Evolutionary conservation across 345 rosid species (phyloP), one percentile per base, ranked within the genome.

Genomic region (Lumnitzera littorea): DNA sequence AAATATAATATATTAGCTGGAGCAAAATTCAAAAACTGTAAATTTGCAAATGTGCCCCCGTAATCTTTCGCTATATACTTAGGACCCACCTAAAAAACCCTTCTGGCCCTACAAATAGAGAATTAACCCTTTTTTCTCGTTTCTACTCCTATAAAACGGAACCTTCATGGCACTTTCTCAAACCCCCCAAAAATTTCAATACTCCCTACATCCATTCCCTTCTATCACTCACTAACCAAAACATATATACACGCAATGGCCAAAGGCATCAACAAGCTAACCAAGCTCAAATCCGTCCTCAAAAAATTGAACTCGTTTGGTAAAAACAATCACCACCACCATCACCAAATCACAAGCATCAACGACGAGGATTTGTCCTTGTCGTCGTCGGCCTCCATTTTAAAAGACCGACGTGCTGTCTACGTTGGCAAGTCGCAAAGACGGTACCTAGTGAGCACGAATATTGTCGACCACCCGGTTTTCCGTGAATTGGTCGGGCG

Each of bases 241-340:
- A 29, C 12, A 48, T 7, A 60, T 11, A 25, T 14, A 53, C 2
- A 49, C 3, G 7, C 61, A 67, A 71, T 71, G 73, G 73, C 62
- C 41, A 75, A 48, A 62, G 73, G 62, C 2, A 73, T 76, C 43
- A 71, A 67, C 31, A 71, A 61, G 68, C 76, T 75, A 9, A 68
- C 61, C 12, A 75, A 65, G 36, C 76, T 75, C 60, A 75, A 58
- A 59, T 75, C 80, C 8, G 80, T 68, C 53, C 70, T 75, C 25
- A 75, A 71, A 62, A 75, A 68, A 55, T 57, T 68, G 25, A 71
- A 75, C 60, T 68, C 73, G 5, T 71, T 75, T 61, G 72, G 73
- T 69, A 62, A 53, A 58, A 66, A 24, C 46, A 63, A 17, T 23
- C 47, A 54, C 31, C 59, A 56, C 48, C 63, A 17, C 52, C 63